phyloP scores from a whole-genome alignment of 2,329 filamentous ascomycete genomes.

The Fusarium pseudograminearum region DNA sequence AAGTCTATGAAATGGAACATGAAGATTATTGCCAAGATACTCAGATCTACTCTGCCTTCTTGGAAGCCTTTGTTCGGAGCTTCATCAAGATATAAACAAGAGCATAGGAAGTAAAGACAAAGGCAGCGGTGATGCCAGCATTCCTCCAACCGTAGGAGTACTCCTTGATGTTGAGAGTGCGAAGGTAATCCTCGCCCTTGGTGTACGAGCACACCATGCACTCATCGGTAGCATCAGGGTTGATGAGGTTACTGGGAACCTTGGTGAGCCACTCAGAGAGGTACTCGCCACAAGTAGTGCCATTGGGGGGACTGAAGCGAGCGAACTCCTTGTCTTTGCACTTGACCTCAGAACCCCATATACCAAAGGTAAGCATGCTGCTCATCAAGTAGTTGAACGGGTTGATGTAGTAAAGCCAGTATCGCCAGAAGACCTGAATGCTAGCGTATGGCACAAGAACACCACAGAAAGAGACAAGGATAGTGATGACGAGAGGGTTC shows the following conservation, averaged over 20 bases:
- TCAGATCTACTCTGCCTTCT: slow-evolving; percentile 55
- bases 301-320: slow-evolving; percentile 62
- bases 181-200: slow-evolving; percentile 69
- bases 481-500: slow-evolving; percentile 67
- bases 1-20: not conserved
- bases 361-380: slow-evolving; percentile 63
- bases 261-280: slow-evolving; percentile 62
- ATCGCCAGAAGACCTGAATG: slow-evolving; percentile 75
- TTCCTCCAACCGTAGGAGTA: slow-evolving; percentile 76
- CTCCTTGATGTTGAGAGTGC: slow-evolving; percentile 68
- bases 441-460: slow-evolving; percentile 75
- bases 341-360: slow-evolving; percentile 60
- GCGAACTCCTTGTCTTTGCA: slow-evolving; percentile 65
- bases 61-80: slow-evolving; percentile 61
- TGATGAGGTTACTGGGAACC: slow-evolving; percentile 64
- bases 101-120: slow-evolving; percentile 65
- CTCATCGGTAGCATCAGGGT: slow-evolving; percentile 66
- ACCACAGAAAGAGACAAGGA: slow-evolving; percentile 78
- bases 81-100: slow-evolving; percentile 62
- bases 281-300: slow-evolving; percentile 69
- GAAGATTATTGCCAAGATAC: fast-evolving
- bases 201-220: slow-evolving; percentile 73
- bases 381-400: slow-evolving; percentile 73
- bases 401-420: slow-evolving; percentile 73
- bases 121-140: slow-evolving; percentile 69